Evolutionary conservation across 306 rosid species (phyloP), one percentile per base, ranked within the genome.

Genomic region (Castanea mollissima): DNA sequence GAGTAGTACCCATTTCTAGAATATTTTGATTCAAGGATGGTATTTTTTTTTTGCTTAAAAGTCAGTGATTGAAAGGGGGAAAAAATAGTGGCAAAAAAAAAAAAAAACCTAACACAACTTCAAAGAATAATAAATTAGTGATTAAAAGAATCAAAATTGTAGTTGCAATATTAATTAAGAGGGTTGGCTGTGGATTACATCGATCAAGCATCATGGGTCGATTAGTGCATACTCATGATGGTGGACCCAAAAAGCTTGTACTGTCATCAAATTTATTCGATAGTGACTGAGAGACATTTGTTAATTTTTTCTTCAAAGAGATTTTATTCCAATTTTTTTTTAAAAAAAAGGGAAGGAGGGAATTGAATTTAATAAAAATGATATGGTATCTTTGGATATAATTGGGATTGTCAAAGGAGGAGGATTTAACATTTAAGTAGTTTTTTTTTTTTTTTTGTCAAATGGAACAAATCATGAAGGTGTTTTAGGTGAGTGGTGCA

Each of bases 401-500:
- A 75, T 84, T 75, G 80, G 80, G 87, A 83, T 84, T 84, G 88
- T 82, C 86, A 85, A 86, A 80, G 10, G 57, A 76, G 63, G 8
- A 14, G 6, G 69, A 62, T 62, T 62, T 12, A 21, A 62, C 32
- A 78, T 78, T 88, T 52, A 54, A 85, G 58, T 82, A 55, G 44
- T n/a, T n/a, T n/a, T n/a, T n/a, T n/a, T n/a, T n/a, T 77, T 71
- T 72, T 79, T 75, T 85, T 74, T 79, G 79, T 85, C 78, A 77
- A 84, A 85, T n/a, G 81, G 85, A 83, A 80, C 78, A 74, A 81
- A 72, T 82, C 74, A 79, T 78, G 88, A 67, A 69, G 74, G 74
- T 76, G 77, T 58, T 75, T 85, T 87, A 65, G 80, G 87, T 63
- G 76, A 87, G 88, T 84, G 88, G 86, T 83, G 76, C 84, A 86